Evolutionary conservation across 208 protist species (phyloP).

Genomic region (Balamuthia mandrillaris): DNA sequence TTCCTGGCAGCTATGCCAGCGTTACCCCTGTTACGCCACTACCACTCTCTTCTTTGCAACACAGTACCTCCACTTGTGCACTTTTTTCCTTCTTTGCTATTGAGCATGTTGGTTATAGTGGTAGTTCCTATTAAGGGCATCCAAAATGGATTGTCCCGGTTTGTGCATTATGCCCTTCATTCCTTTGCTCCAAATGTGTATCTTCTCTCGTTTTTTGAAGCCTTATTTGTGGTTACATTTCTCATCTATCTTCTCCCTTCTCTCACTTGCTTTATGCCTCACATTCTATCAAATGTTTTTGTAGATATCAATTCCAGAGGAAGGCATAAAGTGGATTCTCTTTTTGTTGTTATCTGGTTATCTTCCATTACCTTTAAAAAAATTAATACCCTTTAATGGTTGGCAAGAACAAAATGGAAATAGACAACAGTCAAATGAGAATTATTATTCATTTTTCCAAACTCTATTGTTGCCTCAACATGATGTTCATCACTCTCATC

Average conservation of each 20-base stretch:
- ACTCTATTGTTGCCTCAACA: too few relatives aligned
- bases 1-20: not conserved
- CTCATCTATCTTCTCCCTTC: not conserved
- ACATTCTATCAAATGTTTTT: not conserved
- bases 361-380: too few relatives aligned
- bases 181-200: not conserved
- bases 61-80: not conserved
- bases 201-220: not conserved
- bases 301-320: not conserved
- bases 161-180: not conserved
- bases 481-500: not conserved
- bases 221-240: not conserved
- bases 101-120: not conserved
- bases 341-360: too few relatives aligned
- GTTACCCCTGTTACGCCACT: not conserved
- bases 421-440: not conserved
- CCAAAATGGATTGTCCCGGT: not conserved
- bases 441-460: not conserved
- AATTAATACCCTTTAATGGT: too few relatives aligned
- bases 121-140: not conserved
- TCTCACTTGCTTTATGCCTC: not conserved
- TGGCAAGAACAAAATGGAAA: too few relatives aligned
- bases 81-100: not conserved
- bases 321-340: not conserved
- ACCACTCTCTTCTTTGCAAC: not conserved